These are phyloP conservation scores for Gloeostereum incarnatum DNA, from an alignment of 768 basidiomycete species.

Conservation along the genomic window DNA sequence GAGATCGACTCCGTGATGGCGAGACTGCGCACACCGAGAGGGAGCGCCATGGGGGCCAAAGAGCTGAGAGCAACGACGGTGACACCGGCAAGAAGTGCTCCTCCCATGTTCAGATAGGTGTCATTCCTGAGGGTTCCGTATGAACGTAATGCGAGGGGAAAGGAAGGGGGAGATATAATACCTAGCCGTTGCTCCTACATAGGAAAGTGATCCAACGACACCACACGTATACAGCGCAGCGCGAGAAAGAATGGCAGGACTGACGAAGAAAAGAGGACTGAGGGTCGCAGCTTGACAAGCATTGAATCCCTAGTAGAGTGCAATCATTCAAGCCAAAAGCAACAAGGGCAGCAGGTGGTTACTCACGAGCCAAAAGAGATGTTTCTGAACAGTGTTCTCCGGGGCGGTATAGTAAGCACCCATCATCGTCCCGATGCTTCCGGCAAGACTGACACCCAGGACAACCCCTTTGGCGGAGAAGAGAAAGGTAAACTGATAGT, in stretches of 20 bases:
- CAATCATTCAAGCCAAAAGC: slow-evolving; percentile 8
- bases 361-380: slow-evolving; percentile 72
- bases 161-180: slow-evolving; percentile 20
- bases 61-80: slow-evolving; percentile 81
- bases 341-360: neutral
- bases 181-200: slow-evolving; percentile 84
- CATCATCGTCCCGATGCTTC: slow-evolving; percentile 81
- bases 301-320: slow-evolving; percentile 57
- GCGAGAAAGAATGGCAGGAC: slow-evolving; percentile 75
- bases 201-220: slow-evolving; percentile 78
- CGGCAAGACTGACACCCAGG: slow-evolving; percentile 70
- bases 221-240: slow-evolving; percentile 86
- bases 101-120: slow-evolving; percentile 79
- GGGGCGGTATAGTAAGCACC: slow-evolving; percentile 73
- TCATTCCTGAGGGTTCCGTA: slow-evolving; percentile 40
- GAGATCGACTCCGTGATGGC: slow-evolving; percentile 71
- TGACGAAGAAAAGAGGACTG: slow-evolving; percentile 84
- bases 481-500: slow-evolving; percentile 1
- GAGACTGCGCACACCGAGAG: slow-evolving; percentile 69
- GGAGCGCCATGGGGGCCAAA: slow-evolving; percentile 86
- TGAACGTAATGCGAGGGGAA: too few species aligned
- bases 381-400: slow-evolving; percentile 68
- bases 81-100: slow-evolving; percentile 81
- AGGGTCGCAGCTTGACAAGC: slow-evolving; percentile 80
- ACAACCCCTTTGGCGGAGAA: slow-evolving; percentile 65